phyloP scores from a whole-genome alignment of 2,329 filamentous ascomycete species.

The Pseudogymnoascus pannorum region DNA sequence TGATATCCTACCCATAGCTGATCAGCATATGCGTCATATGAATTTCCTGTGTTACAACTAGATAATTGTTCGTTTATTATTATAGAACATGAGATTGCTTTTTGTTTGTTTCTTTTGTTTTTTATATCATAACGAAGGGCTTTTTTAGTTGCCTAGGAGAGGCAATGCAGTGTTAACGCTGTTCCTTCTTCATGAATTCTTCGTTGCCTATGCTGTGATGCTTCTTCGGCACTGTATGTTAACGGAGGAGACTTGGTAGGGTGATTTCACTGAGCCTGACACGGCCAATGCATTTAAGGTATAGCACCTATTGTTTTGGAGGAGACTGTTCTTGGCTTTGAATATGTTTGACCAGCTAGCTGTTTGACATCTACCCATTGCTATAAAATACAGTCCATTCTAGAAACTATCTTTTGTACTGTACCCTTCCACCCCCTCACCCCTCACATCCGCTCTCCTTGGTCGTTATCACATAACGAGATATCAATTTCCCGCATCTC shows the following conservation, averaged over 20 bases:
- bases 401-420: not conserved
- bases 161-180: not conserved
- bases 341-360: not conserved
- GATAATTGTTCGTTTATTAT: not conserved
- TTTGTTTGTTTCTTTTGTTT: not conserved
- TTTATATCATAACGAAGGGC: constrained; percentile 4
- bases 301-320: not conserved
- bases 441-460: not conserved
- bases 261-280: not conserved
- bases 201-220: not conserved
- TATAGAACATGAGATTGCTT: not conserved
- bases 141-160: not conserved
- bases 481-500: not conserved
- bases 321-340: not conserved
- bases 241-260: not conserved
- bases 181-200: not conserved
- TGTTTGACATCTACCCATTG: not conserved
- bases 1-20: constrained; percentile 8
- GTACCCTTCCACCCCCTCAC: not conserved
- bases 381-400: constrained; percentile 8
- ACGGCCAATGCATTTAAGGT: not conserved
- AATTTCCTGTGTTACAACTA: constrained; percentile 5
- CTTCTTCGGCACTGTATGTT: not conserved
- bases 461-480: not conserved
- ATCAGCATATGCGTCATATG: constrained; percentile 5